A percentile compares a stretch with the other conserved stretches of the same genome.
Conservation (phyloP, 192 early-diverging fungal genomes). For the Glomus cerebriforme region DNA sequence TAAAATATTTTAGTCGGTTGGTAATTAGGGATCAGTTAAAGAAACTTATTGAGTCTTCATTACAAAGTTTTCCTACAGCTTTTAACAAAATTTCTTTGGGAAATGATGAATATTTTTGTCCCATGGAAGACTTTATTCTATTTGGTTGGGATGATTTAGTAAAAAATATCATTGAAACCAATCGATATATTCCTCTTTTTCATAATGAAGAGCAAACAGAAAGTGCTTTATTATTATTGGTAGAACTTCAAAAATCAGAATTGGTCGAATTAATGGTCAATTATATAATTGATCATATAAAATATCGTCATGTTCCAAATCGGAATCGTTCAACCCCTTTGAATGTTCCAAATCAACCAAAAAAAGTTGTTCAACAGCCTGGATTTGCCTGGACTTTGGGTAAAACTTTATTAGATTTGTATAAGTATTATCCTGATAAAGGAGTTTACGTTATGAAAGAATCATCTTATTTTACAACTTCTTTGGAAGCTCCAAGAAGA, state of each 20-base stretch:
- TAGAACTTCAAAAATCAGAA: constrained; percentile 16
- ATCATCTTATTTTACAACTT: background rate
- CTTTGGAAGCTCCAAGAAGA: background rate
- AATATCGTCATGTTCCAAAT: background rate
- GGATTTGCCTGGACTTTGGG: constrained; percentile 13
- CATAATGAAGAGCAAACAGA: background rate
- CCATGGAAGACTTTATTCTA: background rate
- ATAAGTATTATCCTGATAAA: background rate
- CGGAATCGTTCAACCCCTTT: background rate
- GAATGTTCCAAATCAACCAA: background rate
- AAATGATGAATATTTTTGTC: background rate
- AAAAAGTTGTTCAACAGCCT: background rate
- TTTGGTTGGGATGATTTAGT: constrained; percentile 12
- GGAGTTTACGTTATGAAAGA: background rate
- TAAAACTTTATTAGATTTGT: background rate
- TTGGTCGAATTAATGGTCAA: background rate
- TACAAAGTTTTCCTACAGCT: background rate
- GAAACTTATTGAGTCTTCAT: background rate
- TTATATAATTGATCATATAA: background rate
- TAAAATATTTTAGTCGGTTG: background rate
- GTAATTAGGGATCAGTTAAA: background rate
- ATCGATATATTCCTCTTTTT: constrained; percentile 13
- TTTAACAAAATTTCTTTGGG: background rate
- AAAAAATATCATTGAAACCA: background rate
- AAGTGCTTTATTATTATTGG: constrained; percentile 10